These are phyloP conservation scores for Serendipita sp. DNA, from an alignment of 768 basidiomycete species.

Conservation along the genomic window DNA sequence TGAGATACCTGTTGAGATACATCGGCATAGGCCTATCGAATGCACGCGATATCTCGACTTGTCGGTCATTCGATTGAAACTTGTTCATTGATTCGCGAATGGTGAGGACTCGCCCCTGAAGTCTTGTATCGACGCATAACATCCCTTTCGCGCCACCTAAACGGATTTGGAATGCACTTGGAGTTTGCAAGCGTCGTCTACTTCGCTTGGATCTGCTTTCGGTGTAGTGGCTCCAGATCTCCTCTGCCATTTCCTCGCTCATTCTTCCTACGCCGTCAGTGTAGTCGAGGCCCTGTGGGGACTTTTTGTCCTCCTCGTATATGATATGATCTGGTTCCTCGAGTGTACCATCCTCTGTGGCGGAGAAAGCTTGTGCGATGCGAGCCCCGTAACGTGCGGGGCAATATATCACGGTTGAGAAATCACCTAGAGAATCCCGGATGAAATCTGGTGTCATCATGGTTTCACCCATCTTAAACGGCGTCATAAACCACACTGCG, in stretches of 20 bases:
- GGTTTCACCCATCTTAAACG: constrained; percentile 36
- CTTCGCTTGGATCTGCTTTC: neutral
- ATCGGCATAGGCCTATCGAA: constrained; percentile 44
- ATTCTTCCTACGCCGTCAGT: constrained; percentile 79
- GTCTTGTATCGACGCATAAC: constrained; percentile 42
- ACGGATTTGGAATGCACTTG: constrained; percentile 50
- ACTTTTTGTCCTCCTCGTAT: constrained; percentile 40
- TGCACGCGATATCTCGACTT: constrained; percentile 53
- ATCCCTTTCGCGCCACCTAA: constrained; percentile 77
- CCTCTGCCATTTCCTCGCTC: constrained; percentile 37
- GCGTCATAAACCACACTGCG: constrained; percentile 66
- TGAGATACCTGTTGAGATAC: constrained; percentile 58
- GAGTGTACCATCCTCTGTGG: constrained; percentile 56
- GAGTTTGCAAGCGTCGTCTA: constrained; percentile 16
- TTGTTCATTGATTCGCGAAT: constrained; percentile 63
- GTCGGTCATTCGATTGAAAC: constrained; percentile 37
- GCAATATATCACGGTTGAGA: constrained; percentile 31
- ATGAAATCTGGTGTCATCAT: constrained; percentile 42
- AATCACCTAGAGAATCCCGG: constrained; percentile 51
- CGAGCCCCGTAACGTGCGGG: constrained; percentile 78
- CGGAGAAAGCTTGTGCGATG: constrained; percentile 69
- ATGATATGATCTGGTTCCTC: constrained; percentile 47
- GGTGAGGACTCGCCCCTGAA: constrained; percentile 39
- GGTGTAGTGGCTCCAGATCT: constrained; percentile 37
- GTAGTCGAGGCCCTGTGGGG: constrained; percentile 27